These are phyloP conservation scores for Nannizzia gypsea DNA, from an alignment of 2,329 filamentous ascomycete genomes.

Conservation along the genomic window DNA sequence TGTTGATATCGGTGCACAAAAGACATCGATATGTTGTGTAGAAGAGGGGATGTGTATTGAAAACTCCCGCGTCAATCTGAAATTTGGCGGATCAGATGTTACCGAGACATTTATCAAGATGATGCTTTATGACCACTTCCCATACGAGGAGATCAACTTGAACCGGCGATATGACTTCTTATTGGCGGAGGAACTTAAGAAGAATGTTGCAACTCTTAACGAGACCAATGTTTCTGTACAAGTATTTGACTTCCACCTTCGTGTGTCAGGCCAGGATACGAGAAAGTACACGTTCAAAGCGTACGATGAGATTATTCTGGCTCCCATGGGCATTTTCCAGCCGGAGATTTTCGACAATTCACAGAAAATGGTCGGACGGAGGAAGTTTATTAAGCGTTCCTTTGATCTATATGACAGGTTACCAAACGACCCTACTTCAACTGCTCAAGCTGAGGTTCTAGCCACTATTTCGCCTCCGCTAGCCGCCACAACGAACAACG, in stretches of 20 bases:
- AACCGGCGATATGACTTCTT: conserved; percentile 82
- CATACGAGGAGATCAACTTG: conserved; percentile 89
- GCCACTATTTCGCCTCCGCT: conserved; percentile 37
- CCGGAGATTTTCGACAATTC: conserved; percentile 76
- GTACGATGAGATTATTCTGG: conserved; percentile 91
- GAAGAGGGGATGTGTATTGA: conserved; percentile 93
- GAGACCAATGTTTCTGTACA: conserved; percentile 84
- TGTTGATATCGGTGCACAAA: conserved; percentile 91
- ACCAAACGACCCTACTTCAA: conserved; percentile 78
- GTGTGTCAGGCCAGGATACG: conserved; percentile 77
- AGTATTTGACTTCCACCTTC: conserved; percentile 78
- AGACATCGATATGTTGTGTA: conserved; percentile 93
- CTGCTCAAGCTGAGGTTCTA: conserved; percentile 62
- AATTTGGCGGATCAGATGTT: conserved; percentile 84
- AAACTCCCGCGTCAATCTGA: conserved; percentile 88
- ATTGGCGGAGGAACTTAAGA: conserved; percentile 89
- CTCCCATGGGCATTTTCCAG: conserved; percentile 84
- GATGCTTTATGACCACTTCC: conserved; percentile 94
- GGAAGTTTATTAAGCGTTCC: conserved; percentile 72
- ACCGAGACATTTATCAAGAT: conserved; percentile 94
- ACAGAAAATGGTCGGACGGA: conserved; percentile 64
- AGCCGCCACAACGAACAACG: conserved; percentile 14
- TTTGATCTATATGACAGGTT: conserved; percentile 90
- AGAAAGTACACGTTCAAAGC: conserved; percentile 92
- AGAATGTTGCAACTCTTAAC: conserved; percentile 81